Conservation (phyloP, 164 flowering plant species). For the Aristolochia californica region DNA sequence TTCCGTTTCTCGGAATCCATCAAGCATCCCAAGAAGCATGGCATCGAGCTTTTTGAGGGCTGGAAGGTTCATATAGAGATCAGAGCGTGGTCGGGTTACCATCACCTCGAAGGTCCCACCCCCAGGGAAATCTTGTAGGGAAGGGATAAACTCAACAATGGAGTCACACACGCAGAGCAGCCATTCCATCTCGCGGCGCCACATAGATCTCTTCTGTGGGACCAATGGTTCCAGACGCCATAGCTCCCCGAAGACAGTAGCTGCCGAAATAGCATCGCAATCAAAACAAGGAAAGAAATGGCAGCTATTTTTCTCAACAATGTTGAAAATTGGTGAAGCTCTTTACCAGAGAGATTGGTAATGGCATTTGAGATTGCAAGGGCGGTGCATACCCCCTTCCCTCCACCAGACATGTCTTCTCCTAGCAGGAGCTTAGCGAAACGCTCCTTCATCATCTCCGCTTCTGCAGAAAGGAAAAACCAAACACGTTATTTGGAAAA, state of each 20-base stretch:
- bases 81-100: conserved; percentile 60
- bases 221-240: conserved; percentile 79
- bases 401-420: conserved; percentile 90
- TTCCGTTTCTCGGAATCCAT: conserved; percentile 44
- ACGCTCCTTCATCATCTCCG: conserved; percentile 72
- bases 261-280: conserved; percentile 18
- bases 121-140: conserved; percentile 57
- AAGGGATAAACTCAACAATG: conserved; percentile 67
- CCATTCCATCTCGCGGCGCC: conserved; percentile 88
- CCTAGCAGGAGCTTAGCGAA: conserved; percentile 77
- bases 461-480: conserved; percentile 26
- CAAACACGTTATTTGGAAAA: not conserved
- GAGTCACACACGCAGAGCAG: conserved; percentile 58
- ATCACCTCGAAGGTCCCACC: conserved; percentile 70
- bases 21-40: conserved; percentile 57
- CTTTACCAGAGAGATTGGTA: conserved; percentile 60
- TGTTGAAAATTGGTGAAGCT: no score
- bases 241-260: conserved; percentile 68
- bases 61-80: conserved; percentile 58
- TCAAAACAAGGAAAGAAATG: not conserved
- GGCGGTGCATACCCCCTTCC: conserved; percentile 76
- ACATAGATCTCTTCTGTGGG: conserved; percentile 48
- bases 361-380: conserved; percentile 83
- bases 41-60: conserved; percentile 74
- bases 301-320: not conserved